A percentile compares a stretch with the other conserved stretches of the same genome.
Evolutionary conservation across 352 stramenopile genomes (phyloP).

Genomic region (Peronospora destructor): DNA sequence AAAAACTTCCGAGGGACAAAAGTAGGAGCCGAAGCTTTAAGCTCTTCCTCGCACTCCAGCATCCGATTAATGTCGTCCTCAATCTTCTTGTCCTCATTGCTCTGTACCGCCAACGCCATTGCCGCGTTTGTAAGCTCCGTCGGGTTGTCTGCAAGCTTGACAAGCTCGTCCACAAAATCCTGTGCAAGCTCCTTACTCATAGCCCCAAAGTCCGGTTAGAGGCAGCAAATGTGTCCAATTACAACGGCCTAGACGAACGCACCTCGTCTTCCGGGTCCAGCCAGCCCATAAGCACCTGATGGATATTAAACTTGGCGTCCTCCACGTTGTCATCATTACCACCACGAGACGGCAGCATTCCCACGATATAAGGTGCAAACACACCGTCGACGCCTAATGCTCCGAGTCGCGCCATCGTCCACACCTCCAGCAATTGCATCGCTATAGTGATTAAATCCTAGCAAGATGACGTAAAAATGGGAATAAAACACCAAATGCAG

Average conservation of each 20-base stretch:
- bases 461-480: slow-evolving; percentile 1
- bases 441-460: slow-evolving; percentile 3
- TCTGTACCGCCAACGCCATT: slow-evolving; percentile 22
- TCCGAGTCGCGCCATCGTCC: slow-evolving; percentile 58
- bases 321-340: slow-evolving; percentile 43
- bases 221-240: not conserved
- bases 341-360: slow-evolving; percentile 45
- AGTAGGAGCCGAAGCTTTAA: slow-evolving; percentile 64
- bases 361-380: slow-evolving; percentile 79
- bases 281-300: slow-evolving; percentile 83
- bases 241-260: not conserved
- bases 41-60: slow-evolving; percentile 39
- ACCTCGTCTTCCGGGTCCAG: slow-evolving; percentile 69
- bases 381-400: slow-evolving; percentile 71
- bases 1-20: slow-evolving; percentile 54
- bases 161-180: slow-evolving; percentile 65
- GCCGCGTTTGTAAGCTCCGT: slow-evolving; percentile 41
- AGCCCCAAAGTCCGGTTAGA: slow-evolving; percentile 3
- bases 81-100: slow-evolving; percentile 24
- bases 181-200: slow-evolving; percentile 39
- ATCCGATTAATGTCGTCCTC: slow-evolving; percentile 39
- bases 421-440: slow-evolving; percentile 53
- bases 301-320: slow-evolving; percentile 62
- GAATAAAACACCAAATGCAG: slow-evolving; percentile 4
- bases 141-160: slow-evolving; percentile 50